Evolutionary conservation across 345 rosid species (phyloP).

Genomic region (Eucalyptus pauciflora): DNA sequence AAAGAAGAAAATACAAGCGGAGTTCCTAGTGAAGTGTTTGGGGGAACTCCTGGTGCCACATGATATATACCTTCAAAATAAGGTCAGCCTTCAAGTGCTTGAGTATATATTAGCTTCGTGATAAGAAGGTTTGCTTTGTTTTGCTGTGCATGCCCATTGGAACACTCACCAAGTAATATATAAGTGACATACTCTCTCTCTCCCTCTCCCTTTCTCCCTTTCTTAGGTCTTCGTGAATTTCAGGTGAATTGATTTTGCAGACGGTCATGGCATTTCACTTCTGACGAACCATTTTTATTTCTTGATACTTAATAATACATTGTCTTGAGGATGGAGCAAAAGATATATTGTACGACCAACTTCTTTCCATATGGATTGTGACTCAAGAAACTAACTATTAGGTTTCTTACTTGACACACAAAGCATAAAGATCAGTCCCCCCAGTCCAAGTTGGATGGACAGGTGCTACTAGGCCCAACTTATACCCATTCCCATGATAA

Average conservation of each 20-base stretch:
- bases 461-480: neutral
- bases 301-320: neutral
- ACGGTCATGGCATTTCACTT: neutral
- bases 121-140: neutral
- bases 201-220: neutral
- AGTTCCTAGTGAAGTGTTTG: neutral
- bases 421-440: constrained; percentile 25
- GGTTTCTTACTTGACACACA: constrained; percentile 3
- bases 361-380: neutral
- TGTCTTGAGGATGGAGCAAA: neutral
- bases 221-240: neutral
- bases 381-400: neutral
- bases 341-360: no score
- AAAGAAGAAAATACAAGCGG: neutral
- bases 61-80: no score
- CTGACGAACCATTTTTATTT: neutral
- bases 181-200: neutral
- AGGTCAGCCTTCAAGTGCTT: neutral
- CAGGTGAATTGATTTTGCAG: neutral
- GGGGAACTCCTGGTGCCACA: no score
- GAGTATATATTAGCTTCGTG: neutral
- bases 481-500: constrained; percentile 25
- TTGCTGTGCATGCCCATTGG: neutral
- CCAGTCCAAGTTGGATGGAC: constrained; percentile 29
- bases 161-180: neutral